Evolutionary conservation across 768 basidiomycete genomes (phyloP).

Genomic region (Tulasnella calospora): DNA sequence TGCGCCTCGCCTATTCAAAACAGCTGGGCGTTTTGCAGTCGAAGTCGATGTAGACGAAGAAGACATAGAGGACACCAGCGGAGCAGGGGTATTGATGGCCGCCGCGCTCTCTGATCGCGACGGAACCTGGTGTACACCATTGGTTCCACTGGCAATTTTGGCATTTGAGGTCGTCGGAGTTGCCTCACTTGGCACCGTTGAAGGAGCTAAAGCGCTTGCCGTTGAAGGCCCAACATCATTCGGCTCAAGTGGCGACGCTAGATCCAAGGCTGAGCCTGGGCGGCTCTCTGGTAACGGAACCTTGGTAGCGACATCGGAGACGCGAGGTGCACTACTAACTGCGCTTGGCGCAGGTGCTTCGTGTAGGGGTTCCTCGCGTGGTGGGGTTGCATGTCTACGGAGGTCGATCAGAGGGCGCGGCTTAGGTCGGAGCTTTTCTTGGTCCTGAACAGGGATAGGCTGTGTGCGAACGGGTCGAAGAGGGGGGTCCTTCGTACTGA

Average conservation of each 20-base stretch:
- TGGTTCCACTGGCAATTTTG: neutral
- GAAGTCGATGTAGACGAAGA: neutral
- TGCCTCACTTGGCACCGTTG: neutral
- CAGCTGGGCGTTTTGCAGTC: conserved; percentile 8
- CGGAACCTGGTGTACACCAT: neutral
- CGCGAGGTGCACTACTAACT: neutral
- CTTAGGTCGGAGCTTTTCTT: neutral
- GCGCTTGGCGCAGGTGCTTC: neutral
- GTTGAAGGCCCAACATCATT: neutral
- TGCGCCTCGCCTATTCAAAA: conserved; percentile 10
- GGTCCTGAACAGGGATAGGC: neutral
- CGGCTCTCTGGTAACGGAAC: neutral
- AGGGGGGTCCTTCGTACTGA: neutral
- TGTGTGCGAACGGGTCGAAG: neutral
- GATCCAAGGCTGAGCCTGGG: conserved; percentile 1
- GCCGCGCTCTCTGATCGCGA: neutral
- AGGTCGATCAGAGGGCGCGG: neutral
- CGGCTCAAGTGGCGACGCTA: neutral
- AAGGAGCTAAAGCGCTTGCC: neutral
- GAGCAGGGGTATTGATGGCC: neutral
- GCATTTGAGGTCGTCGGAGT: neutral
- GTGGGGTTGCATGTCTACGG: neutral
- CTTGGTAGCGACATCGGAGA: neutral
- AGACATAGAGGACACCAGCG: neutral
- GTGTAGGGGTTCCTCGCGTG: neutral